Conservation (phyloP, 73 alveolate genomes). For the Paramecium sonneborni region DNA sequence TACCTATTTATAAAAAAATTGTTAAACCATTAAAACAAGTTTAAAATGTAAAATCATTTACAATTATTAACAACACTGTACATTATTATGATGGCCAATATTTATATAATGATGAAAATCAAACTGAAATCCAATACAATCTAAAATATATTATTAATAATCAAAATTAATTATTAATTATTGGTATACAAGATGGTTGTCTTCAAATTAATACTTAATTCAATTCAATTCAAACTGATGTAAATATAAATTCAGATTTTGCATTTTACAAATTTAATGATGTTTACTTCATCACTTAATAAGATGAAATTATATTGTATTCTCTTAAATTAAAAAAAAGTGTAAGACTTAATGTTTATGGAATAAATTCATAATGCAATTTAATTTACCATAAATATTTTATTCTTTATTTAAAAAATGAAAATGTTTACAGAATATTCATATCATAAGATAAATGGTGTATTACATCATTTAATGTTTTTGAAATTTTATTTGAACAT, state of each 20-base stretch:
- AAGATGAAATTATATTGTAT: background rate
- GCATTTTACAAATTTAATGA: slow-evolving; percentile 1
- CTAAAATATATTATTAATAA: background rate
- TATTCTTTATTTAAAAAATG: background rate
- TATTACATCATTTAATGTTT: background rate
- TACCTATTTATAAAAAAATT: background rate
- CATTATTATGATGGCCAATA: slow-evolving; percentile 27
- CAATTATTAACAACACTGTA: background rate
- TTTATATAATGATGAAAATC: background rate
- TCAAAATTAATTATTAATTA: background rate
- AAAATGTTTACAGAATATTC: background rate
- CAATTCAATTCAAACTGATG: background rate
- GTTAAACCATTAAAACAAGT: slow-evolving; percentile 38
- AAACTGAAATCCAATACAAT: background rate
- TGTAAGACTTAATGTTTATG: background rate
- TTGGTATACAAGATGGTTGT: slow-evolving; percentile 21
- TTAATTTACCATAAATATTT: background rate
- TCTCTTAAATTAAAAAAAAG: background rate
- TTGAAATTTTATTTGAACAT: background rate
- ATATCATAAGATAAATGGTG: background rate
- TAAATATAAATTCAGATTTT: background rate
- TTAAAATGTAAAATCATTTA: background rate
- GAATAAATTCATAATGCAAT: background rate
- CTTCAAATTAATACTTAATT: background rate
- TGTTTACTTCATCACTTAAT: background rate